phyloP scores from a whole-genome alignment of 192 early-diverging fungal genomes.

The Haplosporangium gracile region DNA sequence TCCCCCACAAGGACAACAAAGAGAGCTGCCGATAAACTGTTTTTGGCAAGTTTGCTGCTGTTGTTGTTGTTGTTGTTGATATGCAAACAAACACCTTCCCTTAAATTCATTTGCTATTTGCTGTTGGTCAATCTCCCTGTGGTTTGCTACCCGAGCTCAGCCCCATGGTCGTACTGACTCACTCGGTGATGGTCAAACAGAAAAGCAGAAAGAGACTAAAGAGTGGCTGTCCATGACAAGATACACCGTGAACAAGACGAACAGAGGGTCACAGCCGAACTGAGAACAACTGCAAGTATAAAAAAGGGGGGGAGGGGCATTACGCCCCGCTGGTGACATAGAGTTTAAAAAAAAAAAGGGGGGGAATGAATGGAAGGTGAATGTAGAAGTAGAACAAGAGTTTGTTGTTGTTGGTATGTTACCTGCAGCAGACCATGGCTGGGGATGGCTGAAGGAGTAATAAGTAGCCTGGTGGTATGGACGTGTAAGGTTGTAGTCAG shows the following conservation, averaged over 20 bases:
- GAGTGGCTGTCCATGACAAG: not conserved
- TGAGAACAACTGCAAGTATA: not conserved
- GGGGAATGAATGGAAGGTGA: not conserved
- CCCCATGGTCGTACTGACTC: not conserved
- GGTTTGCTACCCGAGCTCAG: not conserved
- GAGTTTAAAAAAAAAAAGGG: not conserved
- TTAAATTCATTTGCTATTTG: not conserved
- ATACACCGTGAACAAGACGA: too few species aligned
- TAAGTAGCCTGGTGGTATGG: too few species aligned
- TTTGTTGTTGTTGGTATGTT: not conserved
- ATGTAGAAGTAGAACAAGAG: not conserved
- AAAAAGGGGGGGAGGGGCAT: not conserved
- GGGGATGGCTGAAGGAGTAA: not conserved
- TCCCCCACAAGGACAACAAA: not conserved
- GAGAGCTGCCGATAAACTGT: too few species aligned
- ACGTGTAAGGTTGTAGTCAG: too few species aligned
- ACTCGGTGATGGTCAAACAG: too few species aligned
- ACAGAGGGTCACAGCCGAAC: too few species aligned
- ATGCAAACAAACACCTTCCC: not conserved
- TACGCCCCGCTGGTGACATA: not conserved
- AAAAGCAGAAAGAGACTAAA: not conserved
- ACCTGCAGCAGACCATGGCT: conserved; percentile 18
- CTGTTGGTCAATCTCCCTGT: not conserved
- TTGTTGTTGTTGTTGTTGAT: too few species aligned
- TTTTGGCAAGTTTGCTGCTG: too few species aligned